Percentiles rank a stretch among this genome's conserved stretches.
Evolutionary conservation across 1,284 basidiomycete genomes (phyloP).

Genomic region (Rhodotorula sp.): DNA sequence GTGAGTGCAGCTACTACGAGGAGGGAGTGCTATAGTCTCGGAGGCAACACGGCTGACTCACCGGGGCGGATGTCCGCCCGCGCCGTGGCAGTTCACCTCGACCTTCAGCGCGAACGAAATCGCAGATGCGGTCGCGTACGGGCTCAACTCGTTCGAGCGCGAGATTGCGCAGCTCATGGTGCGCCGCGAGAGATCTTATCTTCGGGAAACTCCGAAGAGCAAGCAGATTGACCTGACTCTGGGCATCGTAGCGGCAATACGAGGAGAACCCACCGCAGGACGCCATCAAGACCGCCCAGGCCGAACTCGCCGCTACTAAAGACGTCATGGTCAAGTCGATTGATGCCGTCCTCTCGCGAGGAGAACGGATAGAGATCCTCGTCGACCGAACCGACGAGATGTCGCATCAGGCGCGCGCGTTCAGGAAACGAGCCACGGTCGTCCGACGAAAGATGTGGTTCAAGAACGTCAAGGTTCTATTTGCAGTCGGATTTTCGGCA

Average conservation of each 20-base stretch:
- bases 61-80: not conserved
- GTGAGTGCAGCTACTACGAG: conserved; percentile 44
- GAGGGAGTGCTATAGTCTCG: fast-evolving
- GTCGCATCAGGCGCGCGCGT: conserved; percentile 92
- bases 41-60: not conserved
- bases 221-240: not conserved
- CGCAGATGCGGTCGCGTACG: conserved; percentile 51
- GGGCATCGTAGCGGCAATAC: conserved; percentile 59
- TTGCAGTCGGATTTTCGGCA: conserved; percentile 18
- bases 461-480: conserved; percentile 62
- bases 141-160: conserved; percentile 62
- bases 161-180: conserved; percentile 68
- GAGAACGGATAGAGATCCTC: conserved; percentile 91
- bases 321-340: conserved; percentile 50
- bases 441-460: conserved; percentile 95
- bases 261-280: conserved; percentile 87
- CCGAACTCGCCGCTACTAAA: conserved; percentile 85
- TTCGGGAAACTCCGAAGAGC: no score
- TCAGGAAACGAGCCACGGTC: conserved; percentile 81
- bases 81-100: conserved; percentile 57
- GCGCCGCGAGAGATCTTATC: no score
- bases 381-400: conserved; percentile 97
- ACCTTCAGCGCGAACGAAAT: conserved; percentile 50
- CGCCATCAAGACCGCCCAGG: conserved; percentile 77
- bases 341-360: conserved; percentile 71